A percentile compares a stretch with the other conserved stretches of the same genome.
Evolutionary conservation across 495 filamentous ascomycete genomes (phyloP).

Genomic region (Tricharina praecox): DNA sequence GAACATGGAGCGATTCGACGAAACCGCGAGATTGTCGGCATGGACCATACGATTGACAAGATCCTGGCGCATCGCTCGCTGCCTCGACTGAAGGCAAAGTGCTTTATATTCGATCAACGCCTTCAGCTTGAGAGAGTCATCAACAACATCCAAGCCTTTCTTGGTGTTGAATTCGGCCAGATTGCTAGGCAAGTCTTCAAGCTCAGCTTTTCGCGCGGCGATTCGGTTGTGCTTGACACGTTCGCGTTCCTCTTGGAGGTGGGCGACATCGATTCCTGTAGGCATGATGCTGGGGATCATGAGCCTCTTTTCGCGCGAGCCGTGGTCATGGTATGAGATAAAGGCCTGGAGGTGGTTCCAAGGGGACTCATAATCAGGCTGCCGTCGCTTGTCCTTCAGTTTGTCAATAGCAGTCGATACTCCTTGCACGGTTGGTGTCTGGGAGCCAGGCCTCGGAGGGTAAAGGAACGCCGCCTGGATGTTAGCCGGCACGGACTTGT

Average conservation of each 20-base stretch:
- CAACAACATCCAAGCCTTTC: constrained; percentile 42
- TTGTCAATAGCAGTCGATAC: constrained; percentile 19
- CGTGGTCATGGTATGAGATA: constrained; percentile 69
- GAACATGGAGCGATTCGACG: constrained; percentile 72
- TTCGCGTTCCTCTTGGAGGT: constrained; percentile 68
- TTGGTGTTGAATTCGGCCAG: constrained; percentile 64
- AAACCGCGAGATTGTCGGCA: constrained; percentile 88
- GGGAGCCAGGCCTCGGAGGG: constrained; percentile 27
- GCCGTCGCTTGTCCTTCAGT: constrained; percentile 36
- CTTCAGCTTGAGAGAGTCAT: constrained; percentile 65
- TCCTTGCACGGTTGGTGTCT: constrained; percentile 12
- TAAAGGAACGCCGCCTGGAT: constrained; percentile 26
- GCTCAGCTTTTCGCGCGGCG: constrained; percentile 58
- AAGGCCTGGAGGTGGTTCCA: constrained; percentile 20
- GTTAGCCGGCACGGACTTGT: constrained; percentile 23
- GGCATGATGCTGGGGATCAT: constrained; percentile 78
- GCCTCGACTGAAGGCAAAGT: constrained; percentile 64
- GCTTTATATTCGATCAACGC: constrained; percentile 86
- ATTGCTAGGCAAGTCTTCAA: constrained; percentile 67
- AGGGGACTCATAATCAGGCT: constrained; percentile 23
- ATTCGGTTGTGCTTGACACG: constrained; percentile 80
- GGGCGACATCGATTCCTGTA: constrained; percentile 67
- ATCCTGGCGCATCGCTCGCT: constrained; percentile 65
- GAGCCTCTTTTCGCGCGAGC: constrained; percentile 48
- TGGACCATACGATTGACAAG: constrained; percentile 79